Base-by-base conservation (phyloP, 169 alveolate species). In the Plasmodium falciparum region DNA sequence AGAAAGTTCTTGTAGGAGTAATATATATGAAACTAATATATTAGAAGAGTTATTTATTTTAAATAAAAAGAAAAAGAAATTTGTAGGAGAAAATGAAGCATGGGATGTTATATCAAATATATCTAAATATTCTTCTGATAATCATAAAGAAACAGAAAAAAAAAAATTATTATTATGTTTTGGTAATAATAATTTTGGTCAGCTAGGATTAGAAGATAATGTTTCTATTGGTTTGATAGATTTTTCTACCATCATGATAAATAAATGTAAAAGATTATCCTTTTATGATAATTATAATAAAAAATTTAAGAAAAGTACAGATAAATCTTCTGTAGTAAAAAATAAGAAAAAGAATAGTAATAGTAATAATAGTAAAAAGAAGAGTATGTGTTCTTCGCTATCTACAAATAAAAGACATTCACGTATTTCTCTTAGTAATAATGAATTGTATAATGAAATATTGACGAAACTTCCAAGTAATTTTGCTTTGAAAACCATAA, bases 41-140 rank as follows among this genome's bases (percentile, higher is more conserved):
- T 59, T 56, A 71, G 89, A 78, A 11, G 72, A 66, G 26, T 43
- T 66, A 59, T n/a, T 67, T 59, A 58, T 47, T 12, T 69, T 76
- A 50, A 62, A 13, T 54, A 78, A 65, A 67, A 78, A 22, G 26
- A 78, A 70, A 66, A 78, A 78, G 47, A 50, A 9, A 13, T 52
- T 52, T 2, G 29, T 47, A 5, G 66, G 54, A 15, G 76, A 78
- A 15, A 76, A 50, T 5, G 72, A 78, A 3, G 61, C 50, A 1
- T 78, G 89, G 89, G 89, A 66, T 61, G 70, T 65, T 2, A 49
- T 78, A 66, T 78, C 89, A n/a, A 78, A 78, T 59, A 78, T 78
- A 12, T 78, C 89, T 2, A 78, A 78, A 13, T 78, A 59, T 78
- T 78, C 89, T 29, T 78, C 89, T 49, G 78, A 66, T 58, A 47